These are phyloP conservation scores for Rhynchosporium agropyri DNA, from an alignment of 2,329 filamentous ascomycete species.

Conservation along the genomic window DNA sequence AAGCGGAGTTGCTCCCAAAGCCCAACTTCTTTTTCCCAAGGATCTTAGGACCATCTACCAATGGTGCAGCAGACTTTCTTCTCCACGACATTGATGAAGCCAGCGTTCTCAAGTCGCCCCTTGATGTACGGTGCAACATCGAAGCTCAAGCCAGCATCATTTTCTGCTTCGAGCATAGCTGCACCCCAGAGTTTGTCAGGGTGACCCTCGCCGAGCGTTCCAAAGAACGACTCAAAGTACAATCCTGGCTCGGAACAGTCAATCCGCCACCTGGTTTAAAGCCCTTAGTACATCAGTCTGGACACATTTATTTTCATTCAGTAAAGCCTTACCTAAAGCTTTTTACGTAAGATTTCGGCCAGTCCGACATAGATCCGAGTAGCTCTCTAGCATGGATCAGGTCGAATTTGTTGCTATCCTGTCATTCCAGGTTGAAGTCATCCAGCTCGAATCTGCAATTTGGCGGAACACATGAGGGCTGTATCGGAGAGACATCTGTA, in stretches of 20 bases:
- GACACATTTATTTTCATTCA: neutral
- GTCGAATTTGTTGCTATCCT: slow-evolving; percentile 40
- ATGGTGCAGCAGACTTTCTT: slow-evolving; percentile 50
- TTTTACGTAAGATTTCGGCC: slow-evolving; percentile 25
- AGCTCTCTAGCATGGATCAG: slow-evolving; percentile 39
- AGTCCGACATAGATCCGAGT: slow-evolving; percentile 26
- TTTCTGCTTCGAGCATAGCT: slow-evolving; percentile 27
- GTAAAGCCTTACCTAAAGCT: slow-evolving; percentile 20
- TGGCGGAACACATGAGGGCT: slow-evolving; percentile 57
- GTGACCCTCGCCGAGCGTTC: slow-evolving; percentile 19
- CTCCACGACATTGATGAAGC: slow-evolving; percentile 48
- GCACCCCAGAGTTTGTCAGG: slow-evolving; percentile 27
- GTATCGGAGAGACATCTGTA: slow-evolving; percentile 59
- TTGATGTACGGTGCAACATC: slow-evolving; percentile 34
- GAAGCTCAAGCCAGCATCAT: slow-evolving; percentile 28
- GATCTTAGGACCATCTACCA: slow-evolving; percentile 50
- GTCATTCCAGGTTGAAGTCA: slow-evolving; percentile 53
- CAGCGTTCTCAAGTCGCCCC: slow-evolving; percentile 42
- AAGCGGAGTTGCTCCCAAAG: slow-evolving; percentile 28
- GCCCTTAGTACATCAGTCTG: slow-evolving; percentile 17
- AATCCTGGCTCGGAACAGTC: slow-evolving; percentile 28
- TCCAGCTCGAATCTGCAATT: slow-evolving; percentile 67
- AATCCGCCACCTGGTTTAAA: slow-evolving; percentile 29
- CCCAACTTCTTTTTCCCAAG: slow-evolving; percentile 25
- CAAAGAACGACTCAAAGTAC: slow-evolving; percentile 25